Percentiles rank a stretch among this genome's conserved stretches.
Evolutionary conservation across 371 early-diverging fungal species (phyloP).

Genomic region (Lichtheimia corymbifera): DNA sequence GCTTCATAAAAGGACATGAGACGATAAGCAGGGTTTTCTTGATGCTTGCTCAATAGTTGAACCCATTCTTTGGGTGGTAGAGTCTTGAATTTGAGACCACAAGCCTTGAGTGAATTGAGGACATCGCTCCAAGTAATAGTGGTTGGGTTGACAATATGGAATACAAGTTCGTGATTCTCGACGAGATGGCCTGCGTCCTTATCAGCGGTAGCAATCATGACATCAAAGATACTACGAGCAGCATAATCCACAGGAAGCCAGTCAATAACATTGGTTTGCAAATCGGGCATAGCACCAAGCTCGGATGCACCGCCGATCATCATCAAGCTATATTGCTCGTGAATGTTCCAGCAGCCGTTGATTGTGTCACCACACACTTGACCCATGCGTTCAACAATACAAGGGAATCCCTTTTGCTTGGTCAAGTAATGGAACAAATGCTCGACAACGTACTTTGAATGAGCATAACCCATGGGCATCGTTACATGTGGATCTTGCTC

Average conservation of each 20-base stretch:
- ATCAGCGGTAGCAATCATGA: slow-evolving; percentile 24
- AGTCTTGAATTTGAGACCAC: slow-evolving; percentile 30
- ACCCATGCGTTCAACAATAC: slow-evolving; percentile 39
- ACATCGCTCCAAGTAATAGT: slow-evolving; percentile 24
- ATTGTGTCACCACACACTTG: slow-evolving; percentile 43
- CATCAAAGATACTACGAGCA: slow-evolving; percentile 28
- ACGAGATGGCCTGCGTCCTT: slow-evolving; percentile 6
- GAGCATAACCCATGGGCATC: slow-evolving; percentile 48
- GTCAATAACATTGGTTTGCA: slow-evolving; percentile 23
- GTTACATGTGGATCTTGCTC: slow-evolving; percentile 29
- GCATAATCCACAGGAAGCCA: slow-evolving; percentile 40
- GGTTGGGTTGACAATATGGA: slow-evolving; percentile 42
- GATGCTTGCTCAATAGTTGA: slow-evolving; percentile 23
- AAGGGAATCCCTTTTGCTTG: slow-evolving; percentile 33
- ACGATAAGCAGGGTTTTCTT: slow-evolving; percentile 34
- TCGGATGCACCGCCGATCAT: slow-evolving; percentile 22
- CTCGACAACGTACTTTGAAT: slow-evolving; percentile 48
- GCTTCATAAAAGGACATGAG: slow-evolving; percentile 30
- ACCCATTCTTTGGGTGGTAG: slow-evolving; percentile 34
- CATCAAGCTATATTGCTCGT: slow-evolving; percentile 44
- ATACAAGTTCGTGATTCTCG: slow-evolving; percentile 11
- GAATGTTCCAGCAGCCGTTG: slow-evolving; percentile 45
- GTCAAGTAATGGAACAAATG: slow-evolving; percentile 31
- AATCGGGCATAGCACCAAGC: slow-evolving; percentile 23
- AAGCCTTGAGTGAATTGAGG: slow-evolving; percentile 18